A percentile compares a stretch with the other conserved stretches of the same genome.
Evolutionary conservation across 352 stramenopile genomes (phyloP).

Genomic region (Phytopythium chamaehyphon): DNA sequence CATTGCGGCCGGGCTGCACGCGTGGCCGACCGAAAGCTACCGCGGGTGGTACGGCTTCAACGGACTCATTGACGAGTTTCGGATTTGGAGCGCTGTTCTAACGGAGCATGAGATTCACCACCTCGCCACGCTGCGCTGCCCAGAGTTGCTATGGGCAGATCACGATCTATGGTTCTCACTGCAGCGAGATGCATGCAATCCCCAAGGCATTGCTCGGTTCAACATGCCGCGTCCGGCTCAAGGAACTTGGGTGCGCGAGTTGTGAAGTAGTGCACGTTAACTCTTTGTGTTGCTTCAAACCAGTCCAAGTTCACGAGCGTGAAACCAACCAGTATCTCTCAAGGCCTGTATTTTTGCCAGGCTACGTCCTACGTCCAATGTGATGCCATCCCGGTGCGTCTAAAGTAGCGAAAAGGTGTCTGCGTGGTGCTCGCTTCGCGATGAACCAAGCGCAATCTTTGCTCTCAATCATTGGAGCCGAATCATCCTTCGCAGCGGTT

Average conservation of each 20-base stretch:
- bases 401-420: too few species aligned
- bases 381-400: too few species aligned
- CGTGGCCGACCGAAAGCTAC: conserved; percentile 6
- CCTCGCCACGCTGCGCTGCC: background rate
- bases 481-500: too few species aligned
- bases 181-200: background rate
- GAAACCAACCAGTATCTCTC: too few species aligned
- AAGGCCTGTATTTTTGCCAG: too few species aligned
- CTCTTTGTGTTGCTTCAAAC: too few species aligned
- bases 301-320: too few species aligned
- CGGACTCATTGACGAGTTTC: conserved; percentile 16
- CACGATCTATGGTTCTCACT: conserved; percentile 3
- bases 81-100: conserved; percentile 17
- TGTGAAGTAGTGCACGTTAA: too few species aligned
- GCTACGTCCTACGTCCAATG: too few species aligned
- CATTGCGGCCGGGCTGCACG: background rate
- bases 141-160: background rate
- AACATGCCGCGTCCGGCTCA: background rate
- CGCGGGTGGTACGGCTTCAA: conserved; percentile 20
- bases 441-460: too few species aligned
- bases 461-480: too few species aligned
- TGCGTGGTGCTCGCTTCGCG: too few species aligned
- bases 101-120: background rate
- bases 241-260: background rate
- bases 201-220: background rate